Conservation (phyloP, 2,329 filamentous ascomycete genomes). For the Fusarium continuum region DNA sequence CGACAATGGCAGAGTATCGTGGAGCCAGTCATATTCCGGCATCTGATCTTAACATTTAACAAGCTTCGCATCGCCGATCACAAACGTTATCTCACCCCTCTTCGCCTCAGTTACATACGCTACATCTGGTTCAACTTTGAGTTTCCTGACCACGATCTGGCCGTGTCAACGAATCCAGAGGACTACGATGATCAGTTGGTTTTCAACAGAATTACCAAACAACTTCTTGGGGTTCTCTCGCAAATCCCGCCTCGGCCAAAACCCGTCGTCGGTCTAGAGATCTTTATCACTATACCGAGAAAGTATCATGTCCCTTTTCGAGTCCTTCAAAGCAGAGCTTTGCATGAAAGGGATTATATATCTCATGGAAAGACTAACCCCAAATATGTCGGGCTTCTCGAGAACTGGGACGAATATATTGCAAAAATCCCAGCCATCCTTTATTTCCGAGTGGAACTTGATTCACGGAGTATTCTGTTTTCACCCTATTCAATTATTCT, state of each 20-base stretch:
- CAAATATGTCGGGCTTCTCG: neutral
- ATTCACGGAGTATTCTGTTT: constrained; percentile 8
- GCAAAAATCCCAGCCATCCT: neutral
- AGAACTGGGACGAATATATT: neutral
- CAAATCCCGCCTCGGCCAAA: neutral
- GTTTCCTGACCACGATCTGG: constrained; percentile 9
- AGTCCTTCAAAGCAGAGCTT: neutral
- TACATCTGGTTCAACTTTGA: constrained; percentile 12
- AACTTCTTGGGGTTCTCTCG: neutral
- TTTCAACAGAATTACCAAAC: neutral
- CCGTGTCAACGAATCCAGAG: neutral
- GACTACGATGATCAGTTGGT: constrained; percentile 3
- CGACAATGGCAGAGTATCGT: constrained; percentile 1
- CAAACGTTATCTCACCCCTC: neutral
- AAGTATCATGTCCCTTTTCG: neutral
- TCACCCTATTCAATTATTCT: constrained; percentile 2
- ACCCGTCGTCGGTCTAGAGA: neutral
- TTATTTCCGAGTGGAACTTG: constrained; percentile 3
- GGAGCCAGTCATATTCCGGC: neutral
- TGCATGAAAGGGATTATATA: neutral
- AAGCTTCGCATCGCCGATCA: neutral
- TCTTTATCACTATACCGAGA: constrained; percentile 1
- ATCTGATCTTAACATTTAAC: neutral
- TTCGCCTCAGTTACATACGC: neutral
- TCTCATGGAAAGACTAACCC: neutral